Evolutionary conservation across 2,329 filamentous ascomycete species (phyloP).

Genomic region (Endothia cerciana): DNA sequence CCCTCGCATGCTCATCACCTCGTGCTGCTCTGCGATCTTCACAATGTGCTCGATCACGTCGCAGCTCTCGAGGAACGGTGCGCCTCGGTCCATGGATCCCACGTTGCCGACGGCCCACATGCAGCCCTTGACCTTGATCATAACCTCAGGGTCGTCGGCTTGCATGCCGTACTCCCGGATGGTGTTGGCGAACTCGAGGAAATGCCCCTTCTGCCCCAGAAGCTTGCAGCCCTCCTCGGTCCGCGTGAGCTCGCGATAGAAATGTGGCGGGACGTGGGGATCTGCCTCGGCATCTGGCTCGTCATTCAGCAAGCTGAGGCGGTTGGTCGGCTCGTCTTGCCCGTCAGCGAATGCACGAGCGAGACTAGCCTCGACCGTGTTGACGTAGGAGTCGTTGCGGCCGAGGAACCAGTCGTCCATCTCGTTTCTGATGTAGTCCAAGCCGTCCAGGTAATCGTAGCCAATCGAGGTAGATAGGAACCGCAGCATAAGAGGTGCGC

Average conservation of each 20-base stretch:
- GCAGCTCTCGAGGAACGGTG: slow-evolving; percentile 87
- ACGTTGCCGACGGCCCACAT: slow-evolving; percentile 98
- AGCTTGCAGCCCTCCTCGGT: slow-evolving; percentile 91
- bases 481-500: slow-evolving; percentile 85
- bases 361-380: slow-evolving; percentile 92
- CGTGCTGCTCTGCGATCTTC: slow-evolving; percentile 82
- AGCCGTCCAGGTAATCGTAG: slow-evolving; percentile 93
- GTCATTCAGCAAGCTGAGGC: slow-evolving; percentile 62
- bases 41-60: slow-evolving; percentile 89
- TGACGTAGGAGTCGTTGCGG: slow-evolving; percentile 94
- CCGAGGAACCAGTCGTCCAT: slow-evolving; percentile 99
- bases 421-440: slow-evolving; percentile 98
- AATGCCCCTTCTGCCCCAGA: slow-evolving; percentile 90
- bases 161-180: slow-evolving; percentile 88
- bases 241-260: slow-evolving; percentile 92
- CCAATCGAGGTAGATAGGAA: slow-evolving; percentile 96
- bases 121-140: slow-evolving; percentile 94
- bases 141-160: slow-evolving; percentile 79
- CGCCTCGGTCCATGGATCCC: slow-evolving; percentile 95
- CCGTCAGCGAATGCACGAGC: slow-evolving; percentile 80
- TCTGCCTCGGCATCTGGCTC: slow-evolving; percentile 58
- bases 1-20: slow-evolving; percentile 89
- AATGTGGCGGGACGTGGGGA: slow-evolving; percentile 86
- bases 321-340: slow-evolving; percentile 60
- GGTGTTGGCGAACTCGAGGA: slow-evolving; percentile 87